Conservation (phyloP, 805 yeast species). For the Candida palmyrensis region DNA sequence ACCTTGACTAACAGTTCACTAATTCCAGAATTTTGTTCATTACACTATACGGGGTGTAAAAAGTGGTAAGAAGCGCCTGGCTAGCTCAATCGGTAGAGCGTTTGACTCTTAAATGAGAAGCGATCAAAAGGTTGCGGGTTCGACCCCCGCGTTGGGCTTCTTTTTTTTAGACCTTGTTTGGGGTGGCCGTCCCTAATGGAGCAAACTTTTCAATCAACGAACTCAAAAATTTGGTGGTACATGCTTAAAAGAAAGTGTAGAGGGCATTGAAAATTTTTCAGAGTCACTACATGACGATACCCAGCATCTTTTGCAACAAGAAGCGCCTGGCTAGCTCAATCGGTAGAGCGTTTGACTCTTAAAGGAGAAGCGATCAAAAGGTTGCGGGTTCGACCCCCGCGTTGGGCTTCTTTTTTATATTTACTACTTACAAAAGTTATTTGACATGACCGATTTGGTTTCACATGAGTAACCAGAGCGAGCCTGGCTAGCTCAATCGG, state of each 20-base stretch:
- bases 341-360: constrained; percentile 15
- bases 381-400: constrained; percentile 13
- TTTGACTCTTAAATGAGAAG: constrained; percentile 10
- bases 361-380: constrained; percentile 7
- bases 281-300: no score
- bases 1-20: neutral
- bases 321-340: constrained; percentile 14
- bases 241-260: no score
- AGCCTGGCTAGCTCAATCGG: constrained; percentile 15
- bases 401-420: constrained; percentile 8
- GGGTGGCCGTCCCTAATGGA: no score
- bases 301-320: no score
- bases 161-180: no score
- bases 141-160: constrained; percentile 12
- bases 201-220: no score
- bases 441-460: no score
- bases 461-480: no score
- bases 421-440: no score
- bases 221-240: no score
- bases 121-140: constrained; percentile 11
- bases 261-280: no score
- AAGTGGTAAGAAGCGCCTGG: no score
- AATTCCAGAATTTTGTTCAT: neutral
- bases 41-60: neutral
- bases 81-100: constrained; percentile 16